Base-by-base conservation (phyloP, 2,329 filamentous ascomycete species). In the Podosphaera xanthii region DNA sequence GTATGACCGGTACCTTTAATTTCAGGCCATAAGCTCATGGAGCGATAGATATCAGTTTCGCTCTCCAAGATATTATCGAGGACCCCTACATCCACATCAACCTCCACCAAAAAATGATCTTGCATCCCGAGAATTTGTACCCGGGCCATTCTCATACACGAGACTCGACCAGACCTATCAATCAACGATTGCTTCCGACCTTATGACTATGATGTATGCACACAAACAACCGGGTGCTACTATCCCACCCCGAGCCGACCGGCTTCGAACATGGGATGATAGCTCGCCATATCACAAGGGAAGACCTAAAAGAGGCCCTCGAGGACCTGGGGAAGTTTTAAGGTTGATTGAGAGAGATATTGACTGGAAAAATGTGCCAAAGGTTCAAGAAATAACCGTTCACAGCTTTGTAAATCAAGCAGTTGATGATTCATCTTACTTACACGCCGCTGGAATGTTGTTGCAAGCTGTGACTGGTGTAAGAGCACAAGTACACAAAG, bases 211-310 rank as follows among this genome's bases (percentile, higher is more conserved):
- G 67, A 82, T 85, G 65, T 98, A 98, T 74, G 79, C 81, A 59
- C 92, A 98, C 75, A 80, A 75, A 58, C 86, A 88, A 1, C 90
- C 90, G 0, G 90, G 89, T 61, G 85, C 84, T 5, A 69, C 74
- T 69, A 76, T 70, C 70, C 75, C 9, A 73, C 77, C 22, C 64
- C 75, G 58, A 77, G 77, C 68, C 72, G 80, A 87, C 61, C 82
- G 87, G 62, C 74, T 97, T 65, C 81, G 92, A 60, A 74, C 79
- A 66, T 98, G 92, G 92, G 85, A 91, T 61, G 90, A 84, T 66
- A 86, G 84, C 58, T 94, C 87, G 6, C 92, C 91, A 2, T 98
- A 98, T 74, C 90, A 90, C 76, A 87, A 89, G 74, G 94, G 94
- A 72, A 80, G 92, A 66, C 85, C 87, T 3, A 80, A 87, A 64